Conservation (phyloP, 768 basidiomycete species). For the Rhizopogon vulgaris region DNA sequence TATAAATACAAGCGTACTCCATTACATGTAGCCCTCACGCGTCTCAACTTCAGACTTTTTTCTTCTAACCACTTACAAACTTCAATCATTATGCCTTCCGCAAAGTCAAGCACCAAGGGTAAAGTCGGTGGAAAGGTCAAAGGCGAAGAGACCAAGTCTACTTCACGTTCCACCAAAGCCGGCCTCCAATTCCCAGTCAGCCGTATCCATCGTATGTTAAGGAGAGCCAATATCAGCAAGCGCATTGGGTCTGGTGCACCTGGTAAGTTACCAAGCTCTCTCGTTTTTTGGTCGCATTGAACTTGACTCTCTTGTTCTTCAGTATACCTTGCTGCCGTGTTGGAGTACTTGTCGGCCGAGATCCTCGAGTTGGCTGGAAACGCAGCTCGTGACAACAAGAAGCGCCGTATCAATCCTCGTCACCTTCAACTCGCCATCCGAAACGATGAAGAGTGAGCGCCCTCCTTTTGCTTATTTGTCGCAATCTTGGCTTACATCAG, state of each 20-base stretch:
- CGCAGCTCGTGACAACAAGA: conserved; percentile 87
- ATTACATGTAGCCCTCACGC: neutral
- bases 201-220: conserved; percentile 86
- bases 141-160: conserved; percentile 41
- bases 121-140: conserved; percentile 52
- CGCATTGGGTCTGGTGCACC: conserved; percentile 88
- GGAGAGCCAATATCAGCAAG: conserved; percentile 81
- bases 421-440: conserved; percentile 93
- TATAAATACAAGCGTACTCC: conserved; percentile 17
- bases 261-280: conserved; percentile 40
- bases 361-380: conserved; percentile 92
- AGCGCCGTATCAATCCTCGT: conserved; percentile 93
- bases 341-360: conserved; percentile 90
- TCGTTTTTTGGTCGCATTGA: neutral
- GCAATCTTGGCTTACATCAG: neutral
- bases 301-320: neutral
- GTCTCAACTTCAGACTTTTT: neutral
- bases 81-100: conserved; percentile 15
- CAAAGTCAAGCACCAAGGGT: conserved; percentile 23
- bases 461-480: neutral
- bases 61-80: neutral
- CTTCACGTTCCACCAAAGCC: conserved; percentile 69
- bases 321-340: conserved; percentile 91
- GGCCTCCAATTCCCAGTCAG: conserved; percentile 88
- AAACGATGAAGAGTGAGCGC: conserved; percentile 82